Evolutionary conservation across 2,329 filamentous ascomycete species (phyloP).

Genomic region (Scorias spongiosa): DNA sequence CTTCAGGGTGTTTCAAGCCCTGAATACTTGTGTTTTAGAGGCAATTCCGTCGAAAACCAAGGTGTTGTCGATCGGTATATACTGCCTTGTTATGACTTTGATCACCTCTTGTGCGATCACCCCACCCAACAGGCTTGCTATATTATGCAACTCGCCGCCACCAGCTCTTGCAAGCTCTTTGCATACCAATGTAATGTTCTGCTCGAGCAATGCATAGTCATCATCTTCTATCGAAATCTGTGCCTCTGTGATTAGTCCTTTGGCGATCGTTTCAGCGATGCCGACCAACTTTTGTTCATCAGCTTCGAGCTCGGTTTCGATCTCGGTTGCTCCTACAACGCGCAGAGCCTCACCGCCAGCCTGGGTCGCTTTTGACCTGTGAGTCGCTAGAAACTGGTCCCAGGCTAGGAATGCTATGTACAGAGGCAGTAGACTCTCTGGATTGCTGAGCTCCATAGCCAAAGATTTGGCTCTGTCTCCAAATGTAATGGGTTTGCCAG

Average conservation of each 20-base stretch:
- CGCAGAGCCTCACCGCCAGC: slow-evolving; percentile 19
- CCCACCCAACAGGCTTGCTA: slow-evolving; percentile 72
- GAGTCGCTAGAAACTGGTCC: slow-evolving; percentile 30
- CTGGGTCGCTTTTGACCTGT: slow-evolving; percentile 18
- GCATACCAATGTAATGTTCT: slow-evolving; percentile 21
- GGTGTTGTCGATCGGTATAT: slow-evolving; percentile 48
- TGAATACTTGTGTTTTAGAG: slow-evolving; percentile 30
- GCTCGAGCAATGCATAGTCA: slow-evolving; percentile 24
- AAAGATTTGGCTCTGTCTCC: slow-evolving; percentile 35
- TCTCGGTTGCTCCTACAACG: slow-evolving; percentile 22
- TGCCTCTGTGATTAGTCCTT: slow-evolving; percentile 28
- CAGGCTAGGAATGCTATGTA: slow-evolving; percentile 38
- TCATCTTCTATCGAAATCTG: slow-evolving; percentile 25
- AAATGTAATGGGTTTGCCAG: slow-evolving; percentile 12
- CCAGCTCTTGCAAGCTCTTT: slow-evolving; percentile 50
- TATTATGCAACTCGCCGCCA: slow-evolving; percentile 83
- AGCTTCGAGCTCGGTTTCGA: slow-evolving; percentile 20
- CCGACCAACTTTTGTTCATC: slow-evolving; percentile 26
- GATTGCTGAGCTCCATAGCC: slow-evolving; percentile 23
- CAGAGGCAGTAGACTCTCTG: slow-evolving; percentile 31
- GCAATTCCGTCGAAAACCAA: slow-evolving; percentile 47
- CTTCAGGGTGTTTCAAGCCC: slow-evolving; percentile 4
- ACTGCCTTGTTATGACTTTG: slow-evolving; percentile 63
- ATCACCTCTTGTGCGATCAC: slow-evolving; percentile 96
- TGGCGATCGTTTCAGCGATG: slow-evolving; percentile 27